phyloP scores from a whole-genome alignment of 2,329 filamentous ascomycete species.

The Aureobasidium sp. region DNA sequence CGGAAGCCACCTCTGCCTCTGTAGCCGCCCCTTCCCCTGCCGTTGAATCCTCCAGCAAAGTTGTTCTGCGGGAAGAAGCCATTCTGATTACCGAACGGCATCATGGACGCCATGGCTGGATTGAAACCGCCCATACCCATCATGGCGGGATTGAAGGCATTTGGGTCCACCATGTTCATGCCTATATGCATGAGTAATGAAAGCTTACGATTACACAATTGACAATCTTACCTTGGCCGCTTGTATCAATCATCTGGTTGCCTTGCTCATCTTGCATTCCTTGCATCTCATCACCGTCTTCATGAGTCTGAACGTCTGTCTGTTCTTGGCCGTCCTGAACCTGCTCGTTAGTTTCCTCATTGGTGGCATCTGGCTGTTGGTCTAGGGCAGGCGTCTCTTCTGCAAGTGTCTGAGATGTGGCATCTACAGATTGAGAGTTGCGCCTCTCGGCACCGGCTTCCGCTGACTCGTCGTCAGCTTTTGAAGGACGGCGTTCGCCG shows the following conservation, averaged over 20 bases:
- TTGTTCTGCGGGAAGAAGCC: conserved; percentile 13
- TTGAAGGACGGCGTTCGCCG: conserved; percentile 1
- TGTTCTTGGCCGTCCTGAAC: neutral
- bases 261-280: conserved; percentile 3
- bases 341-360: conserved; percentile 11
- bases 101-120: conserved; percentile 1
- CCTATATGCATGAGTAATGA: neutral
- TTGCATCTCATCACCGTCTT: conserved; percentile 10
- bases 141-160: conserved; percentile 5
- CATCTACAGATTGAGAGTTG: conserved; percentile 6
- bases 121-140: conserved; percentile 8
- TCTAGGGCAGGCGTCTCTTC: neutral
- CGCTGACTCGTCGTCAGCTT: neutral
- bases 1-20: conserved; percentile 43
- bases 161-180: conserved; percentile 5
- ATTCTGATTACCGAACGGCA: conserved; percentile 11
- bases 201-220: neutral
- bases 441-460: conserved; percentile 8
- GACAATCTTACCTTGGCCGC: conserved; percentile 2
- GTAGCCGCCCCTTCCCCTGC: conserved; percentile 16
- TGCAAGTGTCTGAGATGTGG: neutral
- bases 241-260: neutral
- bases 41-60: neutral
- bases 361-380: neutral
- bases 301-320: neutral